These are phyloP conservation scores for Fusarium abutilonis DNA, from an alignment of 2,329 filamentous ascomycete genomes.

Conservation along the genomic window DNA sequence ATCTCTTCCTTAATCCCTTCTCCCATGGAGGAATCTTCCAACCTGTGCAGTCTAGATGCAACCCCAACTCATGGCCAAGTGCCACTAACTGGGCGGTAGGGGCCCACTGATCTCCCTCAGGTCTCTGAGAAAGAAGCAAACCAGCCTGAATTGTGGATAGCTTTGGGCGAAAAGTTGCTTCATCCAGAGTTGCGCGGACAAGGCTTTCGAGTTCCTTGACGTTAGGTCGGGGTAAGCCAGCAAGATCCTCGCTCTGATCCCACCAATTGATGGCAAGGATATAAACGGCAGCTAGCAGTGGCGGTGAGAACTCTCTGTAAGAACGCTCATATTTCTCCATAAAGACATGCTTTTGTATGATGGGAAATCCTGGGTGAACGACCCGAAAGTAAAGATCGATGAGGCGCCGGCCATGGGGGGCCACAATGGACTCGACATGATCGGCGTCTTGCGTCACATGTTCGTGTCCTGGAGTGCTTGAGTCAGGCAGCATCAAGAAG, in stretches of 20 bases:
- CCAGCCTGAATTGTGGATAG: conserved; percentile 83
- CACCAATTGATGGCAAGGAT: conserved; percentile 90
- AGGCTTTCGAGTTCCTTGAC: conserved; percentile 77
- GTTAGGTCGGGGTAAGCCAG: conserved; percentile 73
- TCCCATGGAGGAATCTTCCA: conserved; percentile 94
- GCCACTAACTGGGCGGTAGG: conserved; percentile 89
- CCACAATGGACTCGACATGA: conserved; percentile 78
- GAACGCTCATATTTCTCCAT: conserved; percentile 79
- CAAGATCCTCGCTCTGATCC: conserved; percentile 75
- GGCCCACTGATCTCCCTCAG: conserved; percentile 82
- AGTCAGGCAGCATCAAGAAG: conserved; percentile 82
- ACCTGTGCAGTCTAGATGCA: conserved; percentile 85
- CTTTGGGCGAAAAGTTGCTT: conserved; percentile 84
- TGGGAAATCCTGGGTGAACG: conserved; percentile 83
- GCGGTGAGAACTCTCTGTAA: conserved; percentile 78
- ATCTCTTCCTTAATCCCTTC: conserved; percentile 81
- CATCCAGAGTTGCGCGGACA: conserved; percentile 75
- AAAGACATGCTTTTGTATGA: conserved; percentile 83
- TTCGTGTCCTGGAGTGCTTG: conserved; percentile 75
- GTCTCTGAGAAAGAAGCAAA: conserved; percentile 76
- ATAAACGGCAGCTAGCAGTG: conserved; percentile 82
- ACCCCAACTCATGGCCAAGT: conserved; percentile 84
- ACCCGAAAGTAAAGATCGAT: conserved; percentile 84
- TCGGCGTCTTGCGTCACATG: conserved; percentile 74
- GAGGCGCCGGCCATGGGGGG: conserved; percentile 78